Percentiles rank a stretch among this genome's conserved stretches.
phyloP scores from a whole-genome alignment of 768 basidiomycete species.

The Paxillus ammoniavirescens region DNA sequence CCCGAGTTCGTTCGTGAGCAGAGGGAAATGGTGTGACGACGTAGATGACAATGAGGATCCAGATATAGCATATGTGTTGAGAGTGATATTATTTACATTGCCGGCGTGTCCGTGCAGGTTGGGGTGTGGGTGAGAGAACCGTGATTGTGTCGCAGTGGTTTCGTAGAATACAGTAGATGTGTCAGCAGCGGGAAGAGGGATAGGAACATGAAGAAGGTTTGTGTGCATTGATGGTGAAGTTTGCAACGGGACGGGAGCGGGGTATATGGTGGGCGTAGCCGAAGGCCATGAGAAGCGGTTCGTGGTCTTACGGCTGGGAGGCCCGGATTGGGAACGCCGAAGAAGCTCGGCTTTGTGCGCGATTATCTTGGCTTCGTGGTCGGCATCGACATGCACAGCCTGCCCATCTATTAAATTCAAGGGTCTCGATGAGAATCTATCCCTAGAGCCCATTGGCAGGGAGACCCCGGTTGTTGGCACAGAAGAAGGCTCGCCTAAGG shows the following conservation, averaged over 20 bases:
- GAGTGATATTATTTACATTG: slow-evolving; percentile 17
- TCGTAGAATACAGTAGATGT: slow-evolving; percentile 68
- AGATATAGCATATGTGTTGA: slow-evolving; percentile 28
- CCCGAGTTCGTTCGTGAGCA: slow-evolving; percentile 15
- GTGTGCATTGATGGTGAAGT: slow-evolving; percentile 32
- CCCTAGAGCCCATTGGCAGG: slow-evolving; percentile 19
- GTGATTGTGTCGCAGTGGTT: slow-evolving; percentile 42
- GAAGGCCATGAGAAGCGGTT: slow-evolving; percentile 42
- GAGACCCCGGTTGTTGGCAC: slow-evolving; percentile 6
- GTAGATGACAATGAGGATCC: slow-evolving; percentile 35
- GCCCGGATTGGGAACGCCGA: slow-evolving; percentile 45
- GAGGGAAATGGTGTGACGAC: slow-evolving; percentile 28
- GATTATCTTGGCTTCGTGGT: slow-evolving; percentile 12
- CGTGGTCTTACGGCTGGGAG: slow-evolving; percentile 32
- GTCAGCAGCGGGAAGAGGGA: slow-evolving; percentile 34
- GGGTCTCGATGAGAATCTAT: slow-evolving; percentile 23
- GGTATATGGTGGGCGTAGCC: slow-evolving; percentile 37
- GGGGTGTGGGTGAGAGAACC: slow-evolving; percentile 17
- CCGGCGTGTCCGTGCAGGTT: slow-evolving; percentile 19
- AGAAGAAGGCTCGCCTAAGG: slow-evolving; percentile 10
- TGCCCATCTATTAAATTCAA: slow-evolving; percentile 6
- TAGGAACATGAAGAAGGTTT: slow-evolving; percentile 32
- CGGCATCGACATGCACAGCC: background rate
- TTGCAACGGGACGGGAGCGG: slow-evolving; percentile 52
- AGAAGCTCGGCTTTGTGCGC: slow-evolving; percentile 38